phyloP scores from a whole-genome alignment of 768 basidiomycete species.

The Termitomyces sp. region DNA sequence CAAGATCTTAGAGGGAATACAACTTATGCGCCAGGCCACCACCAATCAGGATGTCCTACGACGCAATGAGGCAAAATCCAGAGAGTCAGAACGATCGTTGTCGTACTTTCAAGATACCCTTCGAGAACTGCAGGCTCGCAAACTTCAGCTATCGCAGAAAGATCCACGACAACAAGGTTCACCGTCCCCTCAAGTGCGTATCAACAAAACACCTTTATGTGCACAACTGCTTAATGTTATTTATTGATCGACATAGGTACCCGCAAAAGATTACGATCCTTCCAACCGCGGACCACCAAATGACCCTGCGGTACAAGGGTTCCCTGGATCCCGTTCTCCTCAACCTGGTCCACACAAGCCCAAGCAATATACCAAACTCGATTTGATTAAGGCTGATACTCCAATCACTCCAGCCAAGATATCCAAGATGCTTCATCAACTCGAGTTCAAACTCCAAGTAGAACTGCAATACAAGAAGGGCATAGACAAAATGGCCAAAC shows the following conservation, averaged over 20 bases:
- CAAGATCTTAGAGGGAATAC: conserved; percentile 84
- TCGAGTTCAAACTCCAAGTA: conserved; percentile 98
- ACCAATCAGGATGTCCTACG: conserved; percentile 82
- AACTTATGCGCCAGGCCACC: conserved; percentile 75
- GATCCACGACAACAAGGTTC: conserved; percentile 45
- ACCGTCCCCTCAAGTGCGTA: conserved; percentile 35
- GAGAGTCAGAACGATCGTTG: conserved; percentile 78
- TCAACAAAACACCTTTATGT: background rate
- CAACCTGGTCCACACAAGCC: conserved; percentile 35
- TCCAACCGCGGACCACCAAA: conserved; percentile 29
- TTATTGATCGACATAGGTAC: conserved; percentile 31
- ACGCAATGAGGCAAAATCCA: conserved; percentile 78
- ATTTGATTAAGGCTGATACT: conserved; percentile 96
- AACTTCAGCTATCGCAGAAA: conserved; percentile 54
- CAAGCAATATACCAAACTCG: conserved; percentile 79
- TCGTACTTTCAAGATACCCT: conserved; percentile 86
- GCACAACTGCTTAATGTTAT: background rate
- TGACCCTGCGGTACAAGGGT: conserved; percentile 33
- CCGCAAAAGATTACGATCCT: conserved; percentile 45
- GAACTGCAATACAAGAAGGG: conserved; percentile 98
- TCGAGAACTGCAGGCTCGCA: conserved; percentile 75
- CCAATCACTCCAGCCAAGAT: conserved; percentile 96
- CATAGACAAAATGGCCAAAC: conserved; percentile 97
- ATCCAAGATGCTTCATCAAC: conserved; percentile 94
- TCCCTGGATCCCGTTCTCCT: conserved; percentile 28